A percentile compares a stretch with the other conserved stretches of the same genome.
Conservation (phyloP, 2,329 filamentous ascomycete species). For the Lecanicillium sp. region DNA sequence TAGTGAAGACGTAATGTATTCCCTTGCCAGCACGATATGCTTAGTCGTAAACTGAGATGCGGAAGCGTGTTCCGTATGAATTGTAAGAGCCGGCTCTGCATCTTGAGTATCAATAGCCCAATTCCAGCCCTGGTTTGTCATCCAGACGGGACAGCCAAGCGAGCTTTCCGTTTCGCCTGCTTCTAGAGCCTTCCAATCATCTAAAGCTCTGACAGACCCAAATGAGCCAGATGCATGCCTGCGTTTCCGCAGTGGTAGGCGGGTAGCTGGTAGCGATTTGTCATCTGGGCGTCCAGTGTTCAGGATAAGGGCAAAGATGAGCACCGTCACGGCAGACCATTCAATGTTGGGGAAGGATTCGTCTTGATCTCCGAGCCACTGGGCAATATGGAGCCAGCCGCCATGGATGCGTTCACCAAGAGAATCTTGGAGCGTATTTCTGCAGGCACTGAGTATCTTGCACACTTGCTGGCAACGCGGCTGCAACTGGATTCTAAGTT, state of each 20-base stretch:
- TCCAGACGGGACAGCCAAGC: slow-evolving; percentile 45
- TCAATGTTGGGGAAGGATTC: slow-evolving; percentile 46
- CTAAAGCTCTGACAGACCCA: slow-evolving; percentile 25
- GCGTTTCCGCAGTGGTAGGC: slow-evolving; percentile 21
- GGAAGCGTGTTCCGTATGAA: slow-evolving; percentile 17
- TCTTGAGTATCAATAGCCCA: slow-evolving; percentile 58
- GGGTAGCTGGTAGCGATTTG: slow-evolving; percentile 16
- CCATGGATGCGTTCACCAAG: slow-evolving; percentile 55
- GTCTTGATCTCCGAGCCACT: slow-evolving; percentile 53
- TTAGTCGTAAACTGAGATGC: slow-evolving; percentile 35
- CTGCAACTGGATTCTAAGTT: slow-evolving; percentile 59
- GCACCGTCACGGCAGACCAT: slow-evolving; percentile 61
- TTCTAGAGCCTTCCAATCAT: slow-evolving; percentile 42
- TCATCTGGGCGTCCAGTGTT: slow-evolving; percentile 40
- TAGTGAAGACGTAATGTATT: slow-evolving; percentile 55
- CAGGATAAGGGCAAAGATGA: slow-evolving; percentile 57
- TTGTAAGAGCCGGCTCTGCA: slow-evolving; percentile 16
- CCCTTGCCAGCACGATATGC: slow-evolving; percentile 52
- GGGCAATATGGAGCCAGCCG: slow-evolving; percentile 66
- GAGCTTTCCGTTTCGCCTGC: slow-evolving; percentile 39
- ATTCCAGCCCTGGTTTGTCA: slow-evolving; percentile 59
- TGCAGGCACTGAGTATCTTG: slow-evolving; percentile 53
- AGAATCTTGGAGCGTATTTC: slow-evolving; percentile 53
- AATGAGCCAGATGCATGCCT: slow-evolving; percentile 27
- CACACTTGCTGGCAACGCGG: slow-evolving; percentile 56